Percentiles rank a stretch among this genome's conserved stretches.
phyloP scores from a whole-genome alignment of 495 filamentous ascomycete genomes.

The Sporormia fimetaria region DNA sequence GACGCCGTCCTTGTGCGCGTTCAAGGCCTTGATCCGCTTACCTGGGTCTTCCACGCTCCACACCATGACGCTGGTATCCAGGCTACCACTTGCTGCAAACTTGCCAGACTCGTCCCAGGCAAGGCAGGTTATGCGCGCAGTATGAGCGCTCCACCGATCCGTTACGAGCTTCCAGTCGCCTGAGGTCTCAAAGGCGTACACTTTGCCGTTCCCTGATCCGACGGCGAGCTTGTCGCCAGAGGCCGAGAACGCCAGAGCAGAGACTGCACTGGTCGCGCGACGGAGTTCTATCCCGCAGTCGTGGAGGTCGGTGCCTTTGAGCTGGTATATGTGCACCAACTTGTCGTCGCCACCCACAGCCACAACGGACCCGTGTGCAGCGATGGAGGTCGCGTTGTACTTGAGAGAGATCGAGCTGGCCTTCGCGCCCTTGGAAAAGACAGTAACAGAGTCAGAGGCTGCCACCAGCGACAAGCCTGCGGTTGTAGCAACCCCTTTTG shows the following conservation, averaged over 20 bases:
- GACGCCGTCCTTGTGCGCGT: slow-evolving; percentile 93
- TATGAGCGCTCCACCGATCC: slow-evolving; percentile 85
- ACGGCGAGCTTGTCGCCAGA: slow-evolving; percentile 62
- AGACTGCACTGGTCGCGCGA: slow-evolving; percentile 46
- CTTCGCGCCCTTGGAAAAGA: slow-evolving; percentile 46
- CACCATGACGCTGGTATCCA: slow-evolving; percentile 84
- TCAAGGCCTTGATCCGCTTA: slow-evolving; percentile 60
- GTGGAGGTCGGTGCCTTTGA: slow-evolving; percentile 39
- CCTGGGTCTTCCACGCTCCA: slow-evolving; percentile 83
- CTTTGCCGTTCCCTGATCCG: slow-evolving; percentile 76
- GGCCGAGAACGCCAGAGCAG: slow-evolving; percentile 66
- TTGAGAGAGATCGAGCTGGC: slow-evolving; percentile 13
- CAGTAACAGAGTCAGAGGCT: slow-evolving; percentile 50
- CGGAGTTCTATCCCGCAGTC: slow-evolving; percentile 37
- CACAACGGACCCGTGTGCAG: slow-evolving; percentile 51
- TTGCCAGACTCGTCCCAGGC: slow-evolving; percentile 68
- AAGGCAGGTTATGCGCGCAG: slow-evolving; percentile 69
- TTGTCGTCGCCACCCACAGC: slow-evolving; percentile 68
- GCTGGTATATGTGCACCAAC: slow-evolving; percentile 56
- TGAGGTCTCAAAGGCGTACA: slow-evolving; percentile 49
- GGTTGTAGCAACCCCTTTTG: slow-evolving; percentile 44
- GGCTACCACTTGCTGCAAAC: slow-evolving; percentile 67
- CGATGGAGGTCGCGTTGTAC: slow-evolving; percentile 57
- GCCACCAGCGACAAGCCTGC: slow-evolving; percentile 50
- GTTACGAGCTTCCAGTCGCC: slow-evolving; percentile 47